Percentiles rank a stretch among this genome's conserved stretches.
These are phyloP conservation scores for Quercus phellos DNA, from an alignment of 331 rosid genomes.

Conservation along the genomic window DNA sequence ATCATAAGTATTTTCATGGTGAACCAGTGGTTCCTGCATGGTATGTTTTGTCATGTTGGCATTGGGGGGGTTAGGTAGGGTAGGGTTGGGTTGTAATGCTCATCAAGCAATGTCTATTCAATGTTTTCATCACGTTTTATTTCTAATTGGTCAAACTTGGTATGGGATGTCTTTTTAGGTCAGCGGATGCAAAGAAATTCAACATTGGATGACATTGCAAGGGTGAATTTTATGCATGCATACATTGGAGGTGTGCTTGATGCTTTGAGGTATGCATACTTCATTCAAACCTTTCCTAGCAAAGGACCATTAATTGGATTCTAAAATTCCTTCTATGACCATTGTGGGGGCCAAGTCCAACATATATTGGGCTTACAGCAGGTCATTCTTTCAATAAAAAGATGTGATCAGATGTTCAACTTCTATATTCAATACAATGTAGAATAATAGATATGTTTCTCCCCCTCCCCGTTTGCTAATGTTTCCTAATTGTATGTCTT, in stretches of 20 bases:
- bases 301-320: neutral
- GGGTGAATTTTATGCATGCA: conserved; percentile 45
- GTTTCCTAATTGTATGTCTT: neutral
- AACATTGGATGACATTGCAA: conserved; percentile 42
- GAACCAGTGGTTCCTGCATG: neutral
- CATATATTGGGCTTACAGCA: no score
- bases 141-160: neutral
- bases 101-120: neutral
- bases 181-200: conserved; percentile 40
- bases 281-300: neutral
- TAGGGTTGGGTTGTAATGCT: neutral
- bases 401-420: no score
- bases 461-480: no score
- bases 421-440: neutral
- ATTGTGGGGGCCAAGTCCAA: neutral
- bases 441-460: neutral
- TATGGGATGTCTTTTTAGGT: conserved; percentile 30
- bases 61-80: neutral
- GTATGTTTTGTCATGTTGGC: neutral
- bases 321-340: neutral
- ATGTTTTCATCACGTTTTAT: neutral
- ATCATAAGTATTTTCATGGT: neutral
- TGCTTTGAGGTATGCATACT: conserved; percentile 45
- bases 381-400: neutral
- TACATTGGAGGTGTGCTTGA: conserved; percentile 45